Evolutionary conservation across 2,329 filamentous ascomycete species (phyloP), one percentile per base, ranked within the genome.

Genomic region (Alternaria triticimaculans): DNA sequence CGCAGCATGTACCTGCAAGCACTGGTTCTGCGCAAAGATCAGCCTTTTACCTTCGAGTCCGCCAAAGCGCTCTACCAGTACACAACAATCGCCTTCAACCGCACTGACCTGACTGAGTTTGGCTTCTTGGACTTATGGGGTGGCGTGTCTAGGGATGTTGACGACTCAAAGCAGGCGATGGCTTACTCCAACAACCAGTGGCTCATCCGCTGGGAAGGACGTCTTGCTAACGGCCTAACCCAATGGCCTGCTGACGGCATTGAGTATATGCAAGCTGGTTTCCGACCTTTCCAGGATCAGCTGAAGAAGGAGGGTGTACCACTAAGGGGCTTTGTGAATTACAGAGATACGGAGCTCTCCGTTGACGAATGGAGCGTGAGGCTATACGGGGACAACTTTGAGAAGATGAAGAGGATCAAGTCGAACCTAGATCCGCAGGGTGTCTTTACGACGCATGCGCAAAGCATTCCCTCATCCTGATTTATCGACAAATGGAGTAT

Each of bases 121-220:
- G 65, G 70, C 20, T 70, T 70, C 45, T 33, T 72, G 15, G 70
- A 72, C 28, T 59, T 72, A 0, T 71, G 68, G 70, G 70, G 68
- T 20, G 70, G 70, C 18, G 56, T 68, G 21, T 60, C 60, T 23
- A 65, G 60, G 45, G 44, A 70, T 15, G 43, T 68, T 15, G 55
- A 60, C 5, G 69, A 72, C 45, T 61, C 54, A 1, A 66, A 71
- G 61, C 67, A 21, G 55, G 58, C 23, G 63, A 65, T 64, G 37
- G 63, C 58, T 5, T 65, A 72, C 33, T 65, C 66, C 25, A 64
- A 70, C 18, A 71, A 71, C 45, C 68, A 71, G 9, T 72, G 70
- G 70, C 59, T 72, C 12, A 58, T 72, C n/a, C 70, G 70, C n/a
- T 66, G 68, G 23, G 68, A 72, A 18, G 70, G 68, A 33, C 25